A percentile compares a stretch with the other conserved stretches of the same genome.
Conservation (phyloP, 2,329 filamentous ascomycete genomes). For the Phoma herbarum region DNA sequence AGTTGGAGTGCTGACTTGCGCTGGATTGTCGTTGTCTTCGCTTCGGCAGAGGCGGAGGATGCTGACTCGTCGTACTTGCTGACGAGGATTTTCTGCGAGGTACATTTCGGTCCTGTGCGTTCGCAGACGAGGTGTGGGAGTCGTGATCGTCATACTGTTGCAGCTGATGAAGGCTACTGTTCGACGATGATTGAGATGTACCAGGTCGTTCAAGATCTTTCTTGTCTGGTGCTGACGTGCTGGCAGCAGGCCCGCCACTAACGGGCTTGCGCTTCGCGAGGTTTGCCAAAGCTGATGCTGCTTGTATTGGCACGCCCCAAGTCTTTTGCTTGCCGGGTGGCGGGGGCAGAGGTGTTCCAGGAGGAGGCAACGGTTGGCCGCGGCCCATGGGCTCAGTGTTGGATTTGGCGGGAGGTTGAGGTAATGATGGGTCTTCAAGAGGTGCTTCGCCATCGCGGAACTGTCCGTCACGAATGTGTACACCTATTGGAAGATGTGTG, state of each 20-base stretch:
- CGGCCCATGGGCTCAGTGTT: constrained; percentile 78
- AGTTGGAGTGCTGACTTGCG: constrained; percentile 22
- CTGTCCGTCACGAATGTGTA: constrained; percentile 22
- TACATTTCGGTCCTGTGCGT: constrained; percentile 3
- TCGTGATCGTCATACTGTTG: constrained; percentile 18
- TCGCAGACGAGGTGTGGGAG: neutral
- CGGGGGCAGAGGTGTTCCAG: constrained; percentile 78
- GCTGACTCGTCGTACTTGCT: constrained; percentile 21
- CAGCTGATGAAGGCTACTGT: constrained; percentile 11
- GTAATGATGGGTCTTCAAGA: constrained; percentile 8
- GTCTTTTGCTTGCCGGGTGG: constrained; percentile 64
- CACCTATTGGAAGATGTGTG: constrained; percentile 20
- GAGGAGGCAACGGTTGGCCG: constrained; percentile 82
- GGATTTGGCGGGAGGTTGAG: constrained; percentile 31
- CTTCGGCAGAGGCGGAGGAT: constrained; percentile 60
- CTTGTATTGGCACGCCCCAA: constrained; percentile 62
- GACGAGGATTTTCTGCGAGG: constrained; percentile 25
- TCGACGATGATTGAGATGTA: constrained; percentile 20
- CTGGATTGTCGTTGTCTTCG: constrained; percentile 51
- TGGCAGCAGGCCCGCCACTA: constrained; percentile 34
- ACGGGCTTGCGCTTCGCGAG: constrained; percentile 72
- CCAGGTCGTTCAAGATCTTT: constrained; percentile 16
- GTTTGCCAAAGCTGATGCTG: constrained; percentile 47
- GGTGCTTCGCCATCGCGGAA: constrained; percentile 18
- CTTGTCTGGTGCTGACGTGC: constrained; percentile 4